These are phyloP conservation scores for Wickerhamiella alocasiicola DNA, from an alignment of 805 yeast species.

Conservation along the genomic window DNA sequence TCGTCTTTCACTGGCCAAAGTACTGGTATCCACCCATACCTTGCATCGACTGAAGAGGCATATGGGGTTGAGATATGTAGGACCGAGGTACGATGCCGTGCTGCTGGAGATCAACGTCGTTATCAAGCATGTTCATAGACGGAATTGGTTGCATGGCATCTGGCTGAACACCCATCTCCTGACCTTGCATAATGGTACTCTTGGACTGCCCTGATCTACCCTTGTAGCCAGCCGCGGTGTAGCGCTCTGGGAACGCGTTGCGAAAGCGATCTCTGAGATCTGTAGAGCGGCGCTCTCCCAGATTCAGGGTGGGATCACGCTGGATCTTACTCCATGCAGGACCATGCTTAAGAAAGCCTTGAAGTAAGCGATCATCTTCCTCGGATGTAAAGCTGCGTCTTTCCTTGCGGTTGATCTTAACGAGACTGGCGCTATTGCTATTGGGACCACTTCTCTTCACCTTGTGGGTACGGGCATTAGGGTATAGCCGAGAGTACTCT, in stretches of 20 bases:
- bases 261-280: slow-evolving; percentile 35
- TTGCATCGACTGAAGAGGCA: slow-evolving; percentile 10
- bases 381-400: slow-evolving; percentile 32
- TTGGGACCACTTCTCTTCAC: slow-evolving; percentile 20
- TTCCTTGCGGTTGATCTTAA: slow-evolving; percentile 34
- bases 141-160: slow-evolving; percentile 11
- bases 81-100: slow-evolving; percentile 18
- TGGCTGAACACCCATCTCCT: slow-evolving; percentile 9
- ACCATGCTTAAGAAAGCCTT: slow-evolving; percentile 33
- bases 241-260: slow-evolving; percentile 34
- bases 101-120: slow-evolving; percentile 20
- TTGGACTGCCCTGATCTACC: slow-evolving; percentile 22
- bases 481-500: slow-evolving; percentile 33
- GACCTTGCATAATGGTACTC: slow-evolving; percentile 9
- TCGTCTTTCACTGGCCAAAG: not conserved
- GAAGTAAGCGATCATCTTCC: slow-evolving; percentile 32
- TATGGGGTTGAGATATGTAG: slow-evolving; percentile 20
- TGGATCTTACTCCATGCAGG: slow-evolving; percentile 37
- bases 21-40: slow-evolving; percentile 11
- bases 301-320: slow-evolving; percentile 29
- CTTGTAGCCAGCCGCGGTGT: slow-evolving; percentile 35
- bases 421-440: slow-evolving; percentile 23
- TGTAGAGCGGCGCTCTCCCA: slow-evolving; percentile 32
- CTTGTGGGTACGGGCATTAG: slow-evolving; percentile 35
- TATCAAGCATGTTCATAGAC: slow-evolving; percentile 17